Conservation (phyloP, 768 basidiomycete genomes). For the Phlebiopsis flavidoalba region DNA sequence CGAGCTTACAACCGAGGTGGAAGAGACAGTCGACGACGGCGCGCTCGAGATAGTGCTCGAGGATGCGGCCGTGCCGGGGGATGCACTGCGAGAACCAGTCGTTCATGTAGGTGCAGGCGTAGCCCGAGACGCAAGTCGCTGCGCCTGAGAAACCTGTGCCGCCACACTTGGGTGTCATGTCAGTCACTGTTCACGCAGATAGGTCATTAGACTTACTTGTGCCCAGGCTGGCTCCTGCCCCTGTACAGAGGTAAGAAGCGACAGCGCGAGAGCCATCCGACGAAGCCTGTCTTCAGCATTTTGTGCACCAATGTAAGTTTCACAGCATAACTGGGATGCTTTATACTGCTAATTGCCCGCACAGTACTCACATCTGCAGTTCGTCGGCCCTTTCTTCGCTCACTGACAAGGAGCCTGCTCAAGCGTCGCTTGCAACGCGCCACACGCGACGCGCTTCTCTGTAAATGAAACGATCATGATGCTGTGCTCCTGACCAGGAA, state of each 20-base stretch:
- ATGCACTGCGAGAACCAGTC: conserved; percentile 42
- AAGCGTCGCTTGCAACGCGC: too few species aligned
- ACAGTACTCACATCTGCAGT: too few species aligned
- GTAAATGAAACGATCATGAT: too few species aligned
- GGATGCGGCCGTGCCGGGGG: conserved; percentile 12
- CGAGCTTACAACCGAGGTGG: conserved; percentile 8
- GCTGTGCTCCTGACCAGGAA: too few species aligned
- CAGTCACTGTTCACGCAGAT: not conserved
- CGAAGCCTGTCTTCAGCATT: conserved; percentile 16
- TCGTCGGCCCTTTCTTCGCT: too few species aligned
- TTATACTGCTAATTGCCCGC: too few species aligned
- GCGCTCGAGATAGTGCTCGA: not conserved
- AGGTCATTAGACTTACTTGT: conserved; percentile 13
- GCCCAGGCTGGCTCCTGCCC: conserved; percentile 18
- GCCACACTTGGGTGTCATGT: conserved; percentile 16
- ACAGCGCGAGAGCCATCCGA: conserved; percentile 17
- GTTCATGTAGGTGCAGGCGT: conserved; percentile 32
- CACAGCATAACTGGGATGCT: too few species aligned
- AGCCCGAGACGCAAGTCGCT: conserved; percentile 33
- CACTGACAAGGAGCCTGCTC: too few species aligned
- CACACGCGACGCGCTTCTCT: too few species aligned
- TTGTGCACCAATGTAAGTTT: not conserved
- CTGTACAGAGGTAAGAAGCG: conserved; percentile 8
- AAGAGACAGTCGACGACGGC: not conserved
- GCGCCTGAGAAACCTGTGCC: conserved; percentile 33